Evolutionary conservation across 176 grass and related monocot species (phyloP).

Genomic region (Pharus latifolius): DNA sequence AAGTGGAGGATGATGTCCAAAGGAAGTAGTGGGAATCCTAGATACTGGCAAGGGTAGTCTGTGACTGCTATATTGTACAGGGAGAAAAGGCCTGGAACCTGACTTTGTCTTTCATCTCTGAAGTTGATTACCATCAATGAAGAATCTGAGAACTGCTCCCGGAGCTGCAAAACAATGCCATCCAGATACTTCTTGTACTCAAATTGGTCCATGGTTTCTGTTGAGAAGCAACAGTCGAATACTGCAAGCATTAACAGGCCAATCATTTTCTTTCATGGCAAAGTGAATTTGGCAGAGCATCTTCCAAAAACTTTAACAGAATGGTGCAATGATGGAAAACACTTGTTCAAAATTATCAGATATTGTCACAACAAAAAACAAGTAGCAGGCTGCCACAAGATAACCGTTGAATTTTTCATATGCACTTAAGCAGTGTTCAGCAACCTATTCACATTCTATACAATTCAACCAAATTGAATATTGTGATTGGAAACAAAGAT

Average conservation of each 20-base stretch:
- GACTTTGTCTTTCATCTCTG: conserved; percentile 44
- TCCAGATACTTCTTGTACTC: conserved; percentile 71
- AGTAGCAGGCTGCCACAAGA: not conserved
- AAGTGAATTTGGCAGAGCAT: not conserved
- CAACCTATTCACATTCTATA: too few relatives aligned
- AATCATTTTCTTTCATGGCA: not conserved
- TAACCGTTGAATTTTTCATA: too few relatives aligned
- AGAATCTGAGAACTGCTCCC: conserved; percentile 55
- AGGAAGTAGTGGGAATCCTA: conserved; percentile 71
- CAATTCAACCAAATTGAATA: too few relatives aligned
- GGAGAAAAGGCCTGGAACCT: conserved; percentile 49
- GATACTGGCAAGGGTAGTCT: conserved; percentile 64
- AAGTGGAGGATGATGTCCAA: conserved; percentile 78
- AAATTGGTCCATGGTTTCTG: conserved; percentile 59
- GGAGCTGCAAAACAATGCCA: conserved; percentile 57
- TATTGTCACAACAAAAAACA: not conserved
- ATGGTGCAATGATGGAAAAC: not conserved
- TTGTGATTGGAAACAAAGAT: too few relatives aligned
- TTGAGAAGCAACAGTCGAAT: conserved; percentile 93
- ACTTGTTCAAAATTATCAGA: not conserved
- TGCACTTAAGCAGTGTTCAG: too few relatives aligned
- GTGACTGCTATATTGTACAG: conserved; percentile 54
- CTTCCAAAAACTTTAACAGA: not conserved
- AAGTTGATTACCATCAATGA: conserved; percentile 88
- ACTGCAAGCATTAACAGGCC: conserved; percentile 38